A percentile compares a stretch with the other conserved stretches of the same genome.
Conservation (phyloP, 2,329 filamentous ascomycete species). For the Chrysoporthe austroafricana region DNA sequence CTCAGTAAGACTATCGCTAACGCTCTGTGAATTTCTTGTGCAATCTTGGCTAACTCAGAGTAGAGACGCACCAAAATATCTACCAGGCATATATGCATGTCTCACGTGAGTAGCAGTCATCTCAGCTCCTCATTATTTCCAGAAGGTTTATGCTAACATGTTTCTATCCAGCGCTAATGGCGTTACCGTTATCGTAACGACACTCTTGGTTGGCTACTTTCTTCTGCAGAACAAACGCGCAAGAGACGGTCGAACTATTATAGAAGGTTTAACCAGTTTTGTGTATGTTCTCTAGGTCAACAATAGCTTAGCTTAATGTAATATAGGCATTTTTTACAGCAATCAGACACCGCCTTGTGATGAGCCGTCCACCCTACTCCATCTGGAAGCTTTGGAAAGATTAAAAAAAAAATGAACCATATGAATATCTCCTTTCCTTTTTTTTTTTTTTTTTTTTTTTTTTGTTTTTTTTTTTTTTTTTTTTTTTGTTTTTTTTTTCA, state of each 20-base stretch:
- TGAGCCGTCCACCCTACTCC: too few species aligned
- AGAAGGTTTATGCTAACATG: neutral
- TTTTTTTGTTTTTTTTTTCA: too few species aligned
- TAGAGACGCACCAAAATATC: slow-evolving; percentile 1
- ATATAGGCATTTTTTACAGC: too few species aligned
- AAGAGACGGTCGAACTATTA: neutral
- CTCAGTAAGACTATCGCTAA: neutral
- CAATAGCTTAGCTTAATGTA: too few species aligned
- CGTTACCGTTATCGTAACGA: neutral
- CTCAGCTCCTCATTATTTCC: too few species aligned
- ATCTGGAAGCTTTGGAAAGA: too few species aligned
- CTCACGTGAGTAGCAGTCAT: neutral
- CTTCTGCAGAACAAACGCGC: neutral
- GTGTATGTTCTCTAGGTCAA: neutral
- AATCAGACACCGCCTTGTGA: too few species aligned
- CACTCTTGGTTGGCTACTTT: neutral
- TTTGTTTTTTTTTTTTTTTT: too few species aligned
- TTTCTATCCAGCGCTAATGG: neutral
- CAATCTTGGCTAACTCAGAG: neutral
- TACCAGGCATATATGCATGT: neutral
- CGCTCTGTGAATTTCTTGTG: neutral
- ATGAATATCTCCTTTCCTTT: too few species aligned
- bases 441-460: too few species aligned
- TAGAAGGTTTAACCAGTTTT: neutral
- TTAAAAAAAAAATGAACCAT: too few species aligned